Evolutionary conservation across 371 early-diverging fungal species (phyloP), one percentile per base, ranked within the genome.

Genomic region (Rhizopus arrhizus): DNA sequence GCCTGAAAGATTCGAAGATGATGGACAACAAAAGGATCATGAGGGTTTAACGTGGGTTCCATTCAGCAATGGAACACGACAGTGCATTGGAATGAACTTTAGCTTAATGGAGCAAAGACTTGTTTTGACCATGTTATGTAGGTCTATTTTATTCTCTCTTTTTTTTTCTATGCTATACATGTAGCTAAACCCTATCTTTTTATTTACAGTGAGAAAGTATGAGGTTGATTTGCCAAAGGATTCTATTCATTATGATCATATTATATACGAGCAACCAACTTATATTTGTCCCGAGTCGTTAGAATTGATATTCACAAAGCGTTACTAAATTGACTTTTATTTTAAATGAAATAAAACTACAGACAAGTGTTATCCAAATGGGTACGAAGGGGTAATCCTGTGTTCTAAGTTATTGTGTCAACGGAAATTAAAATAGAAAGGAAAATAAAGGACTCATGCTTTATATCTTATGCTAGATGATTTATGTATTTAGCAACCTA

Each of bases 41-140:
- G 52, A 16, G 6, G 69, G 66, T 1, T 32, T 62, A 28, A 38
- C 36, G 10, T 70, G 68, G 69, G 33, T 70, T 6, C 75, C 77
- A 28, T 77, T 77, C 34, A 51, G 65, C 6, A 53, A 58, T 29
- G 81, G 81, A 0, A 56, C 54, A 8, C 54, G 74, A 16, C 46
- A 58, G n/a, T 78, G 78, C 31, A 52, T 75, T 16, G 78, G 75
- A 4, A 64, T 63, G 61, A 64, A 66, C 46, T 70, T 73, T 35
- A 59, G 63, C 29, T 34, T 73, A 33, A 59, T 54, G 7, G 72
- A 78, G 35, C 75, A 73, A 35, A 52, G 68, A n/a, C 65, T 75
- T 0, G 5, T 66, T 0, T 31, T 75, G 36, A 35, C 64, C 12
- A 71, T 69, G 64, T 34, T 78, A 4, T 56, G 73, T 72, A 69